Evolutionary conservation across 2,329 filamentous ascomycete genomes (phyloP).

Genomic region (Arthroderma sp.): DNA sequence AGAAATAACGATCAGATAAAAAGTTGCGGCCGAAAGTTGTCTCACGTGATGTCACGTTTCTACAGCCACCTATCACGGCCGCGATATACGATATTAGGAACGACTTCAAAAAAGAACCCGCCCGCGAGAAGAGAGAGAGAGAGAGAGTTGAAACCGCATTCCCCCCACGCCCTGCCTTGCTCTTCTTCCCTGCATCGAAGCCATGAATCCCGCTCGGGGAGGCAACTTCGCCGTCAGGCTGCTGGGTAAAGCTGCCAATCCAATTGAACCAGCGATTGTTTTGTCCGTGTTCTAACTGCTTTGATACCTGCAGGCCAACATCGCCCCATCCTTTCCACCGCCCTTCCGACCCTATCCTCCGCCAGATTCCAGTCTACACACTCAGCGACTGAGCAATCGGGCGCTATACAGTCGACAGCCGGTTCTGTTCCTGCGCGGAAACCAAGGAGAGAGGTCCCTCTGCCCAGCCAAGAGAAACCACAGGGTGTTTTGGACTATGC

Average conservation of each 20-base stretch:
- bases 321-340: constrained; percentile 4
- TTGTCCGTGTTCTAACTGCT: not conserved
- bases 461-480: constrained; percentile 40
- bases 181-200: not conserved
- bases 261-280: not conserved
- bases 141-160: not conserved
- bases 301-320: not conserved
- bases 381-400: not conserved
- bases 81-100: constrained; percentile 1
- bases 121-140: not conserved
- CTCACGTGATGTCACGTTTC: not conserved
- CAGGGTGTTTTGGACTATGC: constrained; percentile 43
- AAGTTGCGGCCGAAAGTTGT: not conserved
- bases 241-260: no score
- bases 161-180: not conserved
- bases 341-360: not conserved
- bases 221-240: constrained; percentile 4
- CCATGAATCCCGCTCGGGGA: constrained; percentile 4
- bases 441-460: constrained; percentile 36
- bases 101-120: not conserved
- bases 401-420: constrained; percentile 3
- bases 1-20: not conserved
- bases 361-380: constrained; percentile 4
- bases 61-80: not conserved
- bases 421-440: constrained; percentile 24